Percentiles rank a stretch among this genome's conserved stretches.
These are phyloP conservation scores for Podospora appendiculata DNA, from an alignment of 495 filamentous ascomycete genomes.

Conservation along the genomic window DNA sequence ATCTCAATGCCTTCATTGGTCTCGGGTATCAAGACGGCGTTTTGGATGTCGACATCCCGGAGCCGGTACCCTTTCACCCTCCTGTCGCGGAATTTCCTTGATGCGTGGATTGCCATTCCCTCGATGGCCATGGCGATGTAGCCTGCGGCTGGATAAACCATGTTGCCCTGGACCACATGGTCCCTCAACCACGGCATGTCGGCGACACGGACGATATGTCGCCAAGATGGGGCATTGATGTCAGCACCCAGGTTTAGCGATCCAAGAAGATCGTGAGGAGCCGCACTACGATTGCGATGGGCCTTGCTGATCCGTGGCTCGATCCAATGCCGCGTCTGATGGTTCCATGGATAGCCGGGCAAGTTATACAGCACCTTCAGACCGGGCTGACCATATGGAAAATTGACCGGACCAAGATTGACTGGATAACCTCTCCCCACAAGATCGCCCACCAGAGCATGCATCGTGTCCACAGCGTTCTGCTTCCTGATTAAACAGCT, in stretches of 20 bases:
- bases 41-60: slow-evolving; percentile 32
- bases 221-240: slow-evolving; percentile 31
- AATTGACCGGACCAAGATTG: slow-evolving; percentile 32
- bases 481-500: slow-evolving; percentile 23
- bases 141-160: slow-evolving; percentile 47
- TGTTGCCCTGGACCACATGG: slow-evolving; percentile 31
- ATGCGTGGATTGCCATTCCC: slow-evolving; percentile 16
- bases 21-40: slow-evolving; percentile 35
- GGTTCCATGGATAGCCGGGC: slow-evolving; percentile 39
- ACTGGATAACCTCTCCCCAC: slow-evolving; percentile 29
- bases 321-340: slow-evolving; percentile 35
- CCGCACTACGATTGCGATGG: slow-evolving; percentile 24
- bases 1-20: slow-evolving; percentile 28
- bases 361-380: slow-evolving; percentile 26
- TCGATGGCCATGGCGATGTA: slow-evolving; percentile 48
- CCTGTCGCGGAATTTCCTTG: neutral
- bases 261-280: slow-evolving; percentile 44
- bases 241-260: slow-evolving; percentile 20
- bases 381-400: slow-evolving; percentile 20
- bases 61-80: slow-evolving; percentile 21
- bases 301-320: slow-evolving; percentile 35
- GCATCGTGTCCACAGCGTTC: slow-evolving; percentile 24
- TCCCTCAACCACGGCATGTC: slow-evolving; percentile 44
- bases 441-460: slow-evolving; percentile 20
- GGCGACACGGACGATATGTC: slow-evolving; percentile 26